Percentiles rank a stretch among this genome's conserved stretches.
phyloP scores from a whole-genome alignment of 2,329 filamentous ascomycete species.

The Blastomyces silverae region DNA sequence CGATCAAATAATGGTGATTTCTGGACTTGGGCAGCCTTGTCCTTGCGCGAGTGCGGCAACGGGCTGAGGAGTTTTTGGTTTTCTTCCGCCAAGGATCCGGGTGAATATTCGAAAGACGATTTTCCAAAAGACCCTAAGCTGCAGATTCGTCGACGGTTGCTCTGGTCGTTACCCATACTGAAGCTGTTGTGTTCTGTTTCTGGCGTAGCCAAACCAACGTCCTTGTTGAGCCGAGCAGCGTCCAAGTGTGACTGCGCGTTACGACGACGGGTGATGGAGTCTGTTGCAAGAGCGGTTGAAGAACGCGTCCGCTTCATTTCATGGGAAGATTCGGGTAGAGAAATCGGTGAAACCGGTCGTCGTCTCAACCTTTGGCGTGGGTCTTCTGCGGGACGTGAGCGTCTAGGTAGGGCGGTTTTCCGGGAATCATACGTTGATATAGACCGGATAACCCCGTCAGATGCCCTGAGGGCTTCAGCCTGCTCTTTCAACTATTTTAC shows the following conservation, averaged over 20 bases:
- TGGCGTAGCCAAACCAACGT: conserved; percentile 37
- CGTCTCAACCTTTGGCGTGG: conserved; percentile 15
- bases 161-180: conserved; percentile 14
- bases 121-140: conserved; percentile 11
- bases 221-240: conserved; percentile 28
- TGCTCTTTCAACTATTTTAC: conserved; percentile 40
- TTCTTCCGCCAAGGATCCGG: neutral
- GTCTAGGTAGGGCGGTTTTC: neutral
- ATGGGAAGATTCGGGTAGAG: conserved; percentile 45
- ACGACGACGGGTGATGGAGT: conserved; percentile 45
- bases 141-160: conserved; percentile 3
- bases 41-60: neutral
- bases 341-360: conserved; percentile 16
- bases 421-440: conserved; percentile 36
- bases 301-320: conserved; percentile 33
- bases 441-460: conserved; percentile 45
- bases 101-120: conserved; percentile 7
- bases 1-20: conserved; percentile 21
- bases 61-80: conserved; percentile 4
- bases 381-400: conserved; percentile 5
- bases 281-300: conserved; percentile 40
- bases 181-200: conserved; percentile 35
- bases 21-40: conserved; percentile 5
- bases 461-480: conserved; percentile 40
- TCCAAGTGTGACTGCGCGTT: conserved; percentile 20